Evolutionary conservation across 1,284 basidiomycete genomes (phyloP), one percentile per base, ranked within the genome.

Genomic region (Lentinula novae-zelandiae): DNA sequence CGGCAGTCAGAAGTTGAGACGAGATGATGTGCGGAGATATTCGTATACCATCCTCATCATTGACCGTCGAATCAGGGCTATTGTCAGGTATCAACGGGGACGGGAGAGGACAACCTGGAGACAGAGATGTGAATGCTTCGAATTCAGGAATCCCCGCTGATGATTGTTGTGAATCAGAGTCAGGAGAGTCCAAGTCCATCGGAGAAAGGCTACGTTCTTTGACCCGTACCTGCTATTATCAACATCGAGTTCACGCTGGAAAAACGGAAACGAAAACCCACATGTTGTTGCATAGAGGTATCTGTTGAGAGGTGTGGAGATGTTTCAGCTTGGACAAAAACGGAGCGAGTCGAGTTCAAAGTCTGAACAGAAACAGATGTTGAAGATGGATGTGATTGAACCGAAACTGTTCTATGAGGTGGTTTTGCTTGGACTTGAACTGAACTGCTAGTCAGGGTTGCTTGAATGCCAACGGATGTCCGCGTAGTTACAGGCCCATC

Each of bases 121-220:
- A 44, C 10, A 75, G 75, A 17, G 73, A 74, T 22, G 46, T 44
- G 57, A 10, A 22, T 40, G 33, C 20, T n/a, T 12, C n/a, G 15
- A 27, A 22, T 22, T 31, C 17, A 15, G 57, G 50, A 39, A 36
- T 27, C 12, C 9, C 6, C 12, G 46, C 48, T 13, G 48, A 51
- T 31, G 13, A 42, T 39, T 39, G 17, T 9, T n/a, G 33, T 17
- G 39, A 51, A 61, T 72, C 73, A 12, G 51, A 3, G 9, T 70
- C 67, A 3, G 78, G 70, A 7, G 82, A 82, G 64, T 78, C 80
- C 53, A 85, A 74, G 58, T 84, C 85, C 82, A 84, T 84, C 0
- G 82, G 82, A 54, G 82, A 82, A 51, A 81, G 71, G 69, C 78
- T 84, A 60, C 79, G 71, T n/a, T 76, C 72, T 60, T 65, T 69